Percentiles rank a stretch among this genome's conserved stretches.
phyloP scores from a whole-genome alignment of 129 eudicot species.

The Tagetes erecta region DNA sequence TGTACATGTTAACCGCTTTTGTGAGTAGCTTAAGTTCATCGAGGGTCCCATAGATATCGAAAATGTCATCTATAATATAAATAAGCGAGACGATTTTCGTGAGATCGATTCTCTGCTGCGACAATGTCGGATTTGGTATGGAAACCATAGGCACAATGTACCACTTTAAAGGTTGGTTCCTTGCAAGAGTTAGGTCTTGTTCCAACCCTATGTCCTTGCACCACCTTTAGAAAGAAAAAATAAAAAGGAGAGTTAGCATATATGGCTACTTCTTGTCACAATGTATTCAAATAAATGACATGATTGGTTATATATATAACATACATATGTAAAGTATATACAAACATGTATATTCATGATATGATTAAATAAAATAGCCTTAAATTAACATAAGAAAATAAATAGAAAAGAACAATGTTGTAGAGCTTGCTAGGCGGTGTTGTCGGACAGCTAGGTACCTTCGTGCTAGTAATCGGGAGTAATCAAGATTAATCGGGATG shows the following conservation, averaged over 20 bases:
- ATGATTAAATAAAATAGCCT: too few species aligned
- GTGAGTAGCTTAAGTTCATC: slow-evolving; percentile 51
- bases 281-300: too few species aligned
- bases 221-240: slow-evolving; percentile 40
- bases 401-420: too few species aligned
- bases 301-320: too few species aligned
- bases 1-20: slow-evolving; percentile 47
- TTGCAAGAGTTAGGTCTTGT: slow-evolving; percentile 40
- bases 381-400: too few species aligned
- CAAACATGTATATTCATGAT: too few species aligned
- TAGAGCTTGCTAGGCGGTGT: too few species aligned
- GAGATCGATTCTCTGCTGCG: slow-evolving; percentile 42
- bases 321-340: too few species aligned
- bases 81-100: slow-evolving; percentile 51
- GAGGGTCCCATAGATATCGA: slow-evolving; percentile 51
- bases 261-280: background rate
- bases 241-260: background rate
- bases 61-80: slow-evolving; percentile 58
- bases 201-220: slow-evolving; percentile 41
- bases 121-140: slow-evolving; percentile 40
- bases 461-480: too few species aligned
- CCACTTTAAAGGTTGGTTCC: slow-evolving; percentile 68
- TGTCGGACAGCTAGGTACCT: too few species aligned
- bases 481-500: too few species aligned
- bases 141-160: slow-evolving; percentile 52